Evolutionary conservation across 2,329 filamentous ascomycete genomes (phyloP).

Genomic region (Colletotrichum costaricense): DNA sequence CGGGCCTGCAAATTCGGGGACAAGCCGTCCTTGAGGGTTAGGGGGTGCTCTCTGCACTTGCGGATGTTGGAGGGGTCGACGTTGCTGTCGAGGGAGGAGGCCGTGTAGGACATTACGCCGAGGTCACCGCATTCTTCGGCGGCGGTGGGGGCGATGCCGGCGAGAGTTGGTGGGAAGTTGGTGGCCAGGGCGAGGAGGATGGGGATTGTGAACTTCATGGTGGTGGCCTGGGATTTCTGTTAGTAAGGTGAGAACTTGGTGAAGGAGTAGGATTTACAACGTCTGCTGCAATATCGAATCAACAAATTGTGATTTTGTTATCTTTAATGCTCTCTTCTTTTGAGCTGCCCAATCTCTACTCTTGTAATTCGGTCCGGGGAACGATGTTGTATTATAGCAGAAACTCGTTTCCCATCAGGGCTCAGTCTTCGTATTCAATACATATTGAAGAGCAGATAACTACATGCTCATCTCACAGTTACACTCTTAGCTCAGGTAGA

Average conservation of each 20-base stretch:
- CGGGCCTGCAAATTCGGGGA: background rate
- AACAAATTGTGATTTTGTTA: background rate
- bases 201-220: background rate
- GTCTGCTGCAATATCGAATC: background rate
- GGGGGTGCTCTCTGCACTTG: conserved; percentile 1
- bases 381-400: background rate
- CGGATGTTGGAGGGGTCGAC: background rate
- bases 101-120: conserved; percentile 6
- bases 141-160: background rate
- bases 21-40: background rate
- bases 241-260: background rate
- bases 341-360: background rate
- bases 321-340: background rate
- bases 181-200: background rate
- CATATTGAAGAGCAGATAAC: background rate
- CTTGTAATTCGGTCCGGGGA: background rate
- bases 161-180: background rate
- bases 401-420: background rate
- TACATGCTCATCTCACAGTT: background rate
- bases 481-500: background rate
- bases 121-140: background rate
- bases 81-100: background rate
- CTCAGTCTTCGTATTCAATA: too few species aligned
- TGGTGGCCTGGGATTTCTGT: background rate
- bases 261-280: too few species aligned